phyloP scores from a whole-genome alignment of 768 basidiomycete species.

The Hemileccinum rubropunctum region DNA sequence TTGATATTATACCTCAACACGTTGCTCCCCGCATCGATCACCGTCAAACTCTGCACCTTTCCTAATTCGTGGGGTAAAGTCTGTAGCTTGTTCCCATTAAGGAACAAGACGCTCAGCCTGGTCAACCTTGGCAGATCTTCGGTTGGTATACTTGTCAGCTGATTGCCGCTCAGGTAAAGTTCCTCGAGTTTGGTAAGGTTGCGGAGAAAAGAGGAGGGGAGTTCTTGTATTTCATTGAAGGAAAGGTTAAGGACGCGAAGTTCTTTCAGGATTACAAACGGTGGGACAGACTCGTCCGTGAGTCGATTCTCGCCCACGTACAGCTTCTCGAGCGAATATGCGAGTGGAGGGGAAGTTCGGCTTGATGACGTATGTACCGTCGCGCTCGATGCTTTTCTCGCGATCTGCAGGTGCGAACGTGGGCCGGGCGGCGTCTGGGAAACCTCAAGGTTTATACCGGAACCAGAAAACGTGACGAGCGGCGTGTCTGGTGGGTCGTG shows the following conservation, averaged over 20 bases:
- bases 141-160: slow-evolving; percentile 82
- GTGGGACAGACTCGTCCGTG: slow-evolving; percentile 73
- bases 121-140: slow-evolving; percentile 79
- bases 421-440: slow-evolving; percentile 9
- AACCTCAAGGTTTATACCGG: slow-evolving; percentile 24
- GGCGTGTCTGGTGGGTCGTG: slow-evolving; percentile 53
- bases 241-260: slow-evolving; percentile 85
- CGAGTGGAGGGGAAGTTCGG: slow-evolving; percentile 53
- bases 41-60: slow-evolving; percentile 71
- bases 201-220: slow-evolving; percentile 75
- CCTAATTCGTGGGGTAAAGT: slow-evolving; percentile 89
- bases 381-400: slow-evolving; percentile 36
- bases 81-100: slow-evolving; percentile 93
- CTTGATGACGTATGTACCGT: slow-evolving; percentile 28
- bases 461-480: slow-evolving; percentile 23
- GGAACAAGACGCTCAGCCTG: slow-evolving; percentile 69
- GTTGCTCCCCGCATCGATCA: slow-evolving; percentile 93
- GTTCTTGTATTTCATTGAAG: slow-evolving; percentile 91
- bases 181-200: slow-evolving; percentile 73
- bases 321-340: slow-evolving; percentile 68
- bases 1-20: slow-evolving; percentile 94
- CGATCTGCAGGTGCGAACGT: slow-evolving; percentile 18
- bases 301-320: slow-evolving; percentile 90
- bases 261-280: slow-evolving; percentile 71
- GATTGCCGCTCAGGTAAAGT: slow-evolving; percentile 94